Evolutionary conservation across 768 basidiomycete genomes (phyloP), one percentile per base, ranked within the genome.

Genomic region (Leccinum obscurum): DNA sequence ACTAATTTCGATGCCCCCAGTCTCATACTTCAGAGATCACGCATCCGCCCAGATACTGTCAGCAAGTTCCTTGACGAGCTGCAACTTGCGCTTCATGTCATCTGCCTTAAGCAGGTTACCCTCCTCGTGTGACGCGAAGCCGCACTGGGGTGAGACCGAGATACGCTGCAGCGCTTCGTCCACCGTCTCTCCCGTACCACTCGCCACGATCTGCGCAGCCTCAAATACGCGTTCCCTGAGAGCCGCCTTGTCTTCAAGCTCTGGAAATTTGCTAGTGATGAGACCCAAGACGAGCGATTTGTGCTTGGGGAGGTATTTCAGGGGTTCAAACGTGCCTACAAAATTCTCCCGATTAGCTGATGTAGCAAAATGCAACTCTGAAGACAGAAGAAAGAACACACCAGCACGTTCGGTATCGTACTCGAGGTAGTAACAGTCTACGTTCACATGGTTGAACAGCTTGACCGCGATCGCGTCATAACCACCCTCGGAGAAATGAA

Each of bases 131-230:
- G 74, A 77, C 15, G 81, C 80, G 61, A 82, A 83, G 11, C 82
- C 83, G 55, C 82, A 83, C 68, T 83, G 82, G 1, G 81, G 79
- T n/a, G 77, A 78, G 59, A 83, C 74, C 52, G 74, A 72, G 30
- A 83, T 73, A 58, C 77, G 78, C 50, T 61, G 39, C 39, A 65
- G 2, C 9, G 81, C 81, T 55, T 78, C 75, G 54, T 77, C 78
- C 48, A 72, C 62, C 5, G 75, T 72, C 69, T 73, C 70, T 44
- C 70, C 70, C 9, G 72, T 56, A 14, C 80, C 80, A 35, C 72
- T 69, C 1, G 82, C 78, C 24, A 82, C 70, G 52, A 74, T 68
- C 35, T 72, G 68, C 3, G 81, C 83, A 0, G 83, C 82, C 7
- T 76, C 70, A 35, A 77, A 65, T 51, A 84, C 73, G 8, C 79